phyloP scores from a whole-genome alignment of 2,329 filamentous ascomycete genomes.

The Sclerotinia borealis region DNA sequence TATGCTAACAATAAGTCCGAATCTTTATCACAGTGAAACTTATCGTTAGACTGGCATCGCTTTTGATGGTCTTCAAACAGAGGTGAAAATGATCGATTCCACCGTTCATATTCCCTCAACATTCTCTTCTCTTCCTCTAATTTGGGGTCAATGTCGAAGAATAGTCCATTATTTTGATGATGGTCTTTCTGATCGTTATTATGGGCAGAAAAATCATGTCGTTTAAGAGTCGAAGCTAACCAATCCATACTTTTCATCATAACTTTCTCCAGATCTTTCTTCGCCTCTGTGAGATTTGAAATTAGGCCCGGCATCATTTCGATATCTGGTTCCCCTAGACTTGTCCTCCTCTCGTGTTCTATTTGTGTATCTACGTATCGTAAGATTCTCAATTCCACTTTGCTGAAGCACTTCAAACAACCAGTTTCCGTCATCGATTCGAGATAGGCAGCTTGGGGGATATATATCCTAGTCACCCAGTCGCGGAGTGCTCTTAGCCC shows the following conservation, averaged over 20 bases:
- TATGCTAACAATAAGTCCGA: slow-evolving; percentile 1
- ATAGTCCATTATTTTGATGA: slow-evolving; percentile 11
- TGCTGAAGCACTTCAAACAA: neutral
- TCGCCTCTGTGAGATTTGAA: slow-evolving; percentile 15
- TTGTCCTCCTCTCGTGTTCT: neutral
- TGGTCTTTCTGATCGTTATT: neutral
- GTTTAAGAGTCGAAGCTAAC: slow-evolving; percentile 23
- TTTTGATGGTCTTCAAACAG: slow-evolving; percentile 8
- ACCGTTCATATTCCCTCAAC: slow-evolving; percentile 23
- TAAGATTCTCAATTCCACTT: neutral
- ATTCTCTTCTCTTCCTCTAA: slow-evolving; percentile 20
- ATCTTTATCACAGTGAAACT: neutral
- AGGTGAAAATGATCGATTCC: slow-evolving; percentile 23
- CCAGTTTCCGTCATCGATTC: neutral
- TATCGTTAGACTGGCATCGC: slow-evolving; percentile 15
- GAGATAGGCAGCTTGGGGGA: neutral
- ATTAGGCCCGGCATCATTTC: slow-evolving; percentile 23
- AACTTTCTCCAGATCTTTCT: slow-evolving; percentile 18
- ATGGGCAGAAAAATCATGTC: slow-evolving; percentile 19
- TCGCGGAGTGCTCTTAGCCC: neutral
- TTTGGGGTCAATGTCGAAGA: slow-evolving; percentile 23
- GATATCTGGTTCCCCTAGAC: slow-evolving; percentile 15
- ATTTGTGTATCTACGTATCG: neutral
- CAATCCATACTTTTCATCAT: slow-evolving; percentile 25
- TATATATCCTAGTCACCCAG: neutral